Evolutionary conservation across 768 basidiomycete genomes (phyloP).

Genomic region (Mycena filopes): DNA sequence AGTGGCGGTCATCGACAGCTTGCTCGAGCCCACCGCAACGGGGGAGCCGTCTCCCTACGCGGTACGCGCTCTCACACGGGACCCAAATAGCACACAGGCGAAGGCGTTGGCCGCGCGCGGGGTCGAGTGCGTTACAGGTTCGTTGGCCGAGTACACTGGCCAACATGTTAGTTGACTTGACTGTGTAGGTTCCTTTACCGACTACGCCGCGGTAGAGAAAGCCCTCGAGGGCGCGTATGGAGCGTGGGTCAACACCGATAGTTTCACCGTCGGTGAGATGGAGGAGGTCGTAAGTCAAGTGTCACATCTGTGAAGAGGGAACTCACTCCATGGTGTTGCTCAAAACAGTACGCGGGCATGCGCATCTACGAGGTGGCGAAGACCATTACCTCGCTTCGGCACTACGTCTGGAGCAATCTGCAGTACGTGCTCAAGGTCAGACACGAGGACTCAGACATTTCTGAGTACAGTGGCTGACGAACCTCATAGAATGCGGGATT

Average conservation of each 20-base stretch:
- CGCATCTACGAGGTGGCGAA: slow-evolving; percentile 54
- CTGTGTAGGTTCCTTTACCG: slow-evolving; percentile 46
- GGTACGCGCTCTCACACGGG: slow-evolving; percentile 54
- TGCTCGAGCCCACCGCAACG: slow-evolving; percentile 39
- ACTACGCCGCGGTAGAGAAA: slow-evolving; percentile 42
- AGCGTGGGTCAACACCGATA: slow-evolving; percentile 54
- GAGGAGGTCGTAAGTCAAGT: slow-evolving; percentile 42
- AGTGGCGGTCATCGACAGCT: slow-evolving; percentile 48
- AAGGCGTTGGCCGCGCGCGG: slow-evolving; percentile 46
- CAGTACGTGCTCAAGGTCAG: slow-evolving; percentile 12
- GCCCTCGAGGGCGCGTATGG: slow-evolving; percentile 51
- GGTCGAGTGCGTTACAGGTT: slow-evolving; percentile 52
- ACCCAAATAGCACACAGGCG: slow-evolving; percentile 45
- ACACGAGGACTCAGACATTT: slow-evolving; percentile 15
- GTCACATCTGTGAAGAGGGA: not conserved
- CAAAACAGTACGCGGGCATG: slow-evolving; percentile 45
- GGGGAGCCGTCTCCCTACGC: slow-evolving; percentile 50
- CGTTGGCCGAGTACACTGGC: not conserved
- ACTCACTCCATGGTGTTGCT: not conserved
- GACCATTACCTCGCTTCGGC: slow-evolving; percentile 44
- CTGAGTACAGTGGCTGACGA: no score
- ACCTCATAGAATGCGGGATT: not conserved
- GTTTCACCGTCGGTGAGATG: slow-evolving; percentile 53
- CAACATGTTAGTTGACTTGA: not conserved
- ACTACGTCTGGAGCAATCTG: slow-evolving; percentile 51